Conservation (phyloP, 2,329 filamentous ascomycete genomes). For the Exophiala aquamarina region DNA sequence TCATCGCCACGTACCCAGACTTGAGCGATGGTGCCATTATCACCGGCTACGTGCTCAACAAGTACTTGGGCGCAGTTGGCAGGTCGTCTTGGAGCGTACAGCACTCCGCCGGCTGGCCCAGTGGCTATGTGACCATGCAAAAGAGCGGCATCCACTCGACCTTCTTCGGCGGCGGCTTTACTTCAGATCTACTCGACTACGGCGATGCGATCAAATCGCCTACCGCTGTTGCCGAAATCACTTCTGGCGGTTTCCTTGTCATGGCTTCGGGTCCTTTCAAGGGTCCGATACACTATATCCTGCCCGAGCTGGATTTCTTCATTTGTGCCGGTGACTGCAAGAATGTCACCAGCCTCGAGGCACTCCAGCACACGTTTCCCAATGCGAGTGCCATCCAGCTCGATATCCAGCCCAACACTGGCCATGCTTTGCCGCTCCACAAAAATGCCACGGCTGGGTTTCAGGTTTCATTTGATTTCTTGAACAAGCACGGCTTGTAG, state of each 20-base stretch:
- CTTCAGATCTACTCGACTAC: slow-evolving; percentile 20
- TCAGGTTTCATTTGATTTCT: slow-evolving; percentile 30
- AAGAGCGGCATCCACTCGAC: slow-evolving; percentile 22
- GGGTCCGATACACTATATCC: slow-evolving; percentile 36
- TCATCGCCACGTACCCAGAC: slow-evolving; percentile 34
- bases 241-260: slow-evolving; percentile 24
- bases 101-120: slow-evolving; percentile 13
- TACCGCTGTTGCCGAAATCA: slow-evolving; percentile 21
- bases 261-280: slow-evolving; percentile 31
- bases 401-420: slow-evolving; percentile 38
- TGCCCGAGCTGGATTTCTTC: slow-evolving; percentile 35
- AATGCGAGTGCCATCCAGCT: slow-evolving; percentile 29
- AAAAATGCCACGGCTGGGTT: slow-evolving; percentile 38
- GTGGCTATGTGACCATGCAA: slow-evolving; percentile 14
- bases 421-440: slow-evolving; percentile 37
- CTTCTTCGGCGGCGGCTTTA: slow-evolving; percentile 25
- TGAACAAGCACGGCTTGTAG: slow-evolving; percentile 21
- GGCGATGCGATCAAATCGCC: slow-evolving; percentile 23
- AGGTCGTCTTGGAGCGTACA: slow-evolving; percentile 17
- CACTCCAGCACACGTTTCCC: slow-evolving; percentile 30
- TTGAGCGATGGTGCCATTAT: slow-evolving; percentile 39
- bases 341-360: slow-evolving; percentile 18
- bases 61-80: slow-evolving; percentile 14
- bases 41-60: slow-evolving; percentile 38
- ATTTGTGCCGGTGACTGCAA: slow-evolving; percentile 41